Base-by-base conservation (phyloP, 768 basidiomycete genomes). In the Gautieria morchelliformis region DNA sequence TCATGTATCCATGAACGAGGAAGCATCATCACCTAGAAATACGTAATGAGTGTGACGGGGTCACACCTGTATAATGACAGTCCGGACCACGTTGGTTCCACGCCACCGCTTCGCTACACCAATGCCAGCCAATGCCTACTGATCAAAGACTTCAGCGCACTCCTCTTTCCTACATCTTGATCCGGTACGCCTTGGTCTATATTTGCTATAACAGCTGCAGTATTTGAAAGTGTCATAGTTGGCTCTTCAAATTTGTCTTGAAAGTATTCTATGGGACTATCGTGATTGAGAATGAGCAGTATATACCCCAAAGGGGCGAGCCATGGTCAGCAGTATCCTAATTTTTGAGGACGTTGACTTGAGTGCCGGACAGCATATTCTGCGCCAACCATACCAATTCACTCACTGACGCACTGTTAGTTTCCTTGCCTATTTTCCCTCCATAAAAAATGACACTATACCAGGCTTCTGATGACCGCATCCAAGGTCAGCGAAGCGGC, bases 241-340 rank as follows among this genome's bases (percentile, higher is more conserved):
- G 45, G 56, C 73, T 90, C 30, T 91, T 89, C 67, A 80, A 79
- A 62, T 85, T 93, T 62, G 89, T 92, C 2, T 82, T 94, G 64
- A 89, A 89, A 67, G 88, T 93, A 60, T 94, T 94, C 71, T 94
- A 94, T 68, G 89, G 89, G 1, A 81, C 85, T 10, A 91, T 94
- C 56, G 87, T 93, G 24, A 78, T 94, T 15, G 89, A 94, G 68
- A 87, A 88, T 65, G 74, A 74, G 4, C 72, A 89, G 47, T 70
- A 81, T 52, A 81, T 94, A 52, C 89, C 90, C 20, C 69, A 74
- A 63, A 83, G 78, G 11, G 92, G 91, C 3, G 71, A 74, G 54
- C 87, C 92, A 63, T 89, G 87, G 90, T 88, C 62, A 62, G 74
- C 53, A 59, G 53, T 37, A 40, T 45, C 42, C 45, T 55, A 32